Conservation (phyloP, 768 basidiomycete genomes). For the Candolleomyces efflorescens region DNA sequence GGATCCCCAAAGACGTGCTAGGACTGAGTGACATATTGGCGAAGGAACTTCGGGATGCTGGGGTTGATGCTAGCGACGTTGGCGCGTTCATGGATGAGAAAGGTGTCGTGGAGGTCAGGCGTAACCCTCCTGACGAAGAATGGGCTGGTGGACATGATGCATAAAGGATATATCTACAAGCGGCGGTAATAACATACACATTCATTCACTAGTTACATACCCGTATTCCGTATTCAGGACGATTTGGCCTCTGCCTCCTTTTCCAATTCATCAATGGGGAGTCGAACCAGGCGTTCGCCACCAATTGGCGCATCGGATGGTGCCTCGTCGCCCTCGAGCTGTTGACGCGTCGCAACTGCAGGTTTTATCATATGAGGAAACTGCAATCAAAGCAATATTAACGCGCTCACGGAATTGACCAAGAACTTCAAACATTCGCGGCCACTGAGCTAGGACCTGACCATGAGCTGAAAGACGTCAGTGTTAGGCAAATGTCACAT, state of each 20-base stretch:
- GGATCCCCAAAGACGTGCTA: slow-evolving; percentile 40
- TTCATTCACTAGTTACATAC: too few relatives aligned
- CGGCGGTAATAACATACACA: neutral
- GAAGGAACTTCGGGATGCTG: slow-evolving; percentile 31
- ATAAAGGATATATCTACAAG: slow-evolving; percentile 10
- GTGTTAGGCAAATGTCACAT: neutral
- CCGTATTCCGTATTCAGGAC: neutral
- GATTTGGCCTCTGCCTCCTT: slow-evolving; percentile 10
- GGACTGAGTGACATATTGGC: slow-evolving; percentile 37
- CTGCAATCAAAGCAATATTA: neutral
- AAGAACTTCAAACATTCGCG: slow-evolving; percentile 77
- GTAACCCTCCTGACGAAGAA: slow-evolving; percentile 42
- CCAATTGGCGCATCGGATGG: slow-evolving; percentile 11
- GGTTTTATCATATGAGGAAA: neutral
- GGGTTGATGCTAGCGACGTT: slow-evolving; percentile 40
- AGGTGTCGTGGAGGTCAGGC: slow-evolving; percentile 41
- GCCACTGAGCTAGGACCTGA: slow-evolving; percentile 76
- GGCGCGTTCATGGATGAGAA: slow-evolving; percentile 40
- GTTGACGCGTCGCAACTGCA: slow-evolving; percentile 48
- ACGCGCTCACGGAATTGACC: slow-evolving; percentile 51
- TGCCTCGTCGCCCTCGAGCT: slow-evolving; percentile 20
- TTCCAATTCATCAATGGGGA: slow-evolving; percentile 66
- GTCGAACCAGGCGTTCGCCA: slow-evolving; percentile 68
- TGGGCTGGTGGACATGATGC: slow-evolving; percentile 36
- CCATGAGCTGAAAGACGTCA: slow-evolving; percentile 51